phyloP scores from a whole-genome alignment of 495 filamentous ascomycete genomes.

The Aspergillus asperescens region DNA sequence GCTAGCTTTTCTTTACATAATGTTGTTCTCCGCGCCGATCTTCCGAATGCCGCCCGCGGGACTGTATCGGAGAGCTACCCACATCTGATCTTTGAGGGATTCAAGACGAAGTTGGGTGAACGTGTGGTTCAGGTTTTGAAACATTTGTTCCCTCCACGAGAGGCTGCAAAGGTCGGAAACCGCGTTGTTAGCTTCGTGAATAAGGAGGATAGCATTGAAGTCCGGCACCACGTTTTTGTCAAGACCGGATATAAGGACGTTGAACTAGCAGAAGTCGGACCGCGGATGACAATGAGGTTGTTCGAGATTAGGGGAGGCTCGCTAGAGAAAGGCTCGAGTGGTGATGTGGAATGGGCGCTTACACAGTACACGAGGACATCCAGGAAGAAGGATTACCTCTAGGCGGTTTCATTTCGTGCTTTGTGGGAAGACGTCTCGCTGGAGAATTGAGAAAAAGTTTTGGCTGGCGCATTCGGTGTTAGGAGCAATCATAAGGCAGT shows the following conservation, averaged over 20 bases:
- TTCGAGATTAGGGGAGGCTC: conserved; percentile 95
- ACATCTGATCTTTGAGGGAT: conserved; percentile 93
- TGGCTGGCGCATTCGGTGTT: conserved; percentile 25
- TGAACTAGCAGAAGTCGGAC: conserved; percentile 91
- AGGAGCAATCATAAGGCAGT: conserved; percentile 17
- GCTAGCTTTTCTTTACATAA: conserved; percentile 90
- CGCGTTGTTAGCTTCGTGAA: conserved; percentile 92
- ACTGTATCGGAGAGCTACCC: conserved; percentile 94
- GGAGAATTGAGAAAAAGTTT: conserved; percentile 23
- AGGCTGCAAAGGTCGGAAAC: conserved; percentile 75
- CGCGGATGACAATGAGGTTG: conserved; percentile 90
- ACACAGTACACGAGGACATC: conserved; percentile 91
- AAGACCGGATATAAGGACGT: conserved; percentile 81
- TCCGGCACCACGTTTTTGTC: conserved; percentile 77
- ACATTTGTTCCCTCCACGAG: conserved; percentile 89
- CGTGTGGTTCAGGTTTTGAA: conserved; percentile 87
- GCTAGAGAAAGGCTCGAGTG: conserved; percentile 81
- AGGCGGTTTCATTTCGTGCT: conserved; percentile 22
- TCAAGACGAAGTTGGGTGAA: conserved; percentile 73
- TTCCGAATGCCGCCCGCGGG: conserved; percentile 78
- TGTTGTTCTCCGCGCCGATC: conserved; percentile 87
- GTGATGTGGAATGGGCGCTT: conserved; percentile 93
- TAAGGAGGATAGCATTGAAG: conserved; percentile 88
- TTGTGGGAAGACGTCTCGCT: neutral
- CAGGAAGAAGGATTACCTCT: conserved; percentile 90